phyloP scores from a whole-genome alignment of 164 flowering plant genomes.

The Aristolochia contorta region DNA sequence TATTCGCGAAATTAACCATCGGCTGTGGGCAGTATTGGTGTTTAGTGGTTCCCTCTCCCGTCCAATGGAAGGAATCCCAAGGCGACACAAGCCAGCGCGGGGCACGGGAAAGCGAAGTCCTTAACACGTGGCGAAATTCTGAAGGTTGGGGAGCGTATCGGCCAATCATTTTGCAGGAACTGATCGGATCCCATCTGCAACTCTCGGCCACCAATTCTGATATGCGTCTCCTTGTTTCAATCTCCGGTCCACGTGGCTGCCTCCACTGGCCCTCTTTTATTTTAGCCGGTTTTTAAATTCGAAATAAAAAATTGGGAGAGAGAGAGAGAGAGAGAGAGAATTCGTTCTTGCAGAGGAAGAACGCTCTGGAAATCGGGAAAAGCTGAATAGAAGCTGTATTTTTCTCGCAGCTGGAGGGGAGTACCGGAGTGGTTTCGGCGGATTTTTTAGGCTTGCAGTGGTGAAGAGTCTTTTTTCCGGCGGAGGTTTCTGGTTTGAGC shows the following conservation, averaged over 20 bases:
- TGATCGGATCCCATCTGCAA: slow-evolving; percentile 9
- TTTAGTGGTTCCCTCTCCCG: no score
- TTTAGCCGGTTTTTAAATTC: neutral
- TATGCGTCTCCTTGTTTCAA: slow-evolving; percentile 5
- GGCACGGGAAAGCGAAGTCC: no score
- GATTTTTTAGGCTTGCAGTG: neutral
- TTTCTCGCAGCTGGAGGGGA: neutral
- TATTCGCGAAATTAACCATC: no score
- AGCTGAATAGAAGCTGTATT: neutral
- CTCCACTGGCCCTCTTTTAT: neutral
- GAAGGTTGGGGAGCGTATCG: neutral
- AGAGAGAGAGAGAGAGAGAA: no score
- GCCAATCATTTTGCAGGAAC: slow-evolving; percentile 10
- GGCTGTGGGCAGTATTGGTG: no score
- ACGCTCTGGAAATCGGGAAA: neutral
- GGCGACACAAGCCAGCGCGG: no score
- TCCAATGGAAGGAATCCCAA: no score
- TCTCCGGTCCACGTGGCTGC: slow-evolving; percentile 10
- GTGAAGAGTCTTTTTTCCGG: neutral
- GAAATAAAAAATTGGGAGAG: neutral
- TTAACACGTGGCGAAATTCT: no score
- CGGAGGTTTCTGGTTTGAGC: neutral
- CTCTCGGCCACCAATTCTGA: slow-evolving; percentile 13
- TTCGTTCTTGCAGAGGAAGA: neutral
- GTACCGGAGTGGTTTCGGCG: neutral